phyloP scores from a whole-genome alignment of 2,329 filamentous ascomycete genomes.

The Phyllosticta capitalensis region DNA sequence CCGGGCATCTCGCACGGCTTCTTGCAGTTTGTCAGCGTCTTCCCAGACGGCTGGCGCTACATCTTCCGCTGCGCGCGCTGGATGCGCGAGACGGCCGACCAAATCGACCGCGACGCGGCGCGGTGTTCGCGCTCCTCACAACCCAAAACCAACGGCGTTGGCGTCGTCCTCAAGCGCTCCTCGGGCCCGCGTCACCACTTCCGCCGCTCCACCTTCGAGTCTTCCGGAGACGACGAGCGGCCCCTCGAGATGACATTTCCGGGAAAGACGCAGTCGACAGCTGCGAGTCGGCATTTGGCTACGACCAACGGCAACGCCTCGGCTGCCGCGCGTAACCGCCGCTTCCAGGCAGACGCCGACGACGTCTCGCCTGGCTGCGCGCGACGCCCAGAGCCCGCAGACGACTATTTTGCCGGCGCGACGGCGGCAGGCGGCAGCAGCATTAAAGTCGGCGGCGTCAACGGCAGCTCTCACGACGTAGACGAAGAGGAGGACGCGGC shows the following conservation, averaged over 20 bases:
- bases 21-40: conserved; percentile 79
- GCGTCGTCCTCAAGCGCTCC: conserved; percentile 5
- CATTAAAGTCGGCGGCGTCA: conserved; percentile 1
- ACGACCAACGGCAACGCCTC: neutral
- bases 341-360: neutral
- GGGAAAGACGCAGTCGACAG: conserved; percentile 9
- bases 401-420: conserved; percentile 12
- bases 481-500: neutral
- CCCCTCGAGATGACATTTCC: conserved; percentile 66
- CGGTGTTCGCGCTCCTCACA: neutral
- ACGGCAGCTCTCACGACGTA: neutral
- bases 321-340: neutral
- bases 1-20: conserved; percentile 91
- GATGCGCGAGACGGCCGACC: conserved; percentile 68
- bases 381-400: neutral
- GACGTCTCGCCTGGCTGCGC: neutral
- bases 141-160: neutral
- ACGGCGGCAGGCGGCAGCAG: neutral
- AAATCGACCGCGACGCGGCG: conserved; percentile 31
- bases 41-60: conserved; percentile 82
- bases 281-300: conserved; percentile 4
- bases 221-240: conserved; percentile 67
- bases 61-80: conserved; percentile 69
- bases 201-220: conserved; percentile 43
- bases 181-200: conserved; percentile 34